Conservation (phyloP, 2,329 filamentous ascomycete species). For the Alternaria dauci region DNA sequence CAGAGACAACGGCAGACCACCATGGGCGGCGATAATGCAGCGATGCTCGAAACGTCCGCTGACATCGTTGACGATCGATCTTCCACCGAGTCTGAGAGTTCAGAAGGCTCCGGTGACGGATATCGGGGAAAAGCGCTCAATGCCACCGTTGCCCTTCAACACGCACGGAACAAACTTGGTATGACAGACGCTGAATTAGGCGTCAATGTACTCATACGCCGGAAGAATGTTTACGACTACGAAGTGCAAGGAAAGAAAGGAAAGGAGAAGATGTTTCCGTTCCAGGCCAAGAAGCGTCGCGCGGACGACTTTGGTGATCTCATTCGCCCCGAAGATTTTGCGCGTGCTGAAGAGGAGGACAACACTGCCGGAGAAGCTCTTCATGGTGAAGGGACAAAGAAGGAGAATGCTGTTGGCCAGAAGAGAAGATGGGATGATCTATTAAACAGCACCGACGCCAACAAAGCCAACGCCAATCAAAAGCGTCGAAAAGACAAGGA, state of each 20-base stretch:
- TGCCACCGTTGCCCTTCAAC: slow-evolving; percentile 82
- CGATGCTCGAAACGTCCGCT: slow-evolving; percentile 72
- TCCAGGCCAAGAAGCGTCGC: slow-evolving; percentile 79
- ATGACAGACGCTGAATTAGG: slow-evolving; percentile 90
- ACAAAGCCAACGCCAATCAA: slow-evolving; percentile 54
- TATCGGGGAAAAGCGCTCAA: slow-evolving; percentile 87
- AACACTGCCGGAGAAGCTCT: slow-evolving; percentile 72
- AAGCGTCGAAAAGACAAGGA: slow-evolving; percentile 66
- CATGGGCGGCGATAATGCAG: slow-evolving; percentile 70
- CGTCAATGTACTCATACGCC: slow-evolving; percentile 86
- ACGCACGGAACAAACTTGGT: slow-evolving; percentile 79
- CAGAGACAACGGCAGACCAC: slow-evolving; percentile 88
- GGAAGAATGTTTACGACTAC: slow-evolving; percentile 91
- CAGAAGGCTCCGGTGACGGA: slow-evolving; percentile 81
- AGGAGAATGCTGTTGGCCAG: slow-evolving; percentile 71
- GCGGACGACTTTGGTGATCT: slow-evolving; percentile 93
- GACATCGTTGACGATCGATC: slow-evolving; percentile 84
- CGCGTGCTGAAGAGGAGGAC: slow-evolving; percentile 90
- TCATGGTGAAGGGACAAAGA: slow-evolving; percentile 60
- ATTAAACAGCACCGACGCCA: slow-evolving; percentile 49
- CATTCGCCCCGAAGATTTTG: slow-evolving; percentile 91
- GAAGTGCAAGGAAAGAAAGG: slow-evolving; percentile 92
- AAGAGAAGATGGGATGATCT: slow-evolving; percentile 93
- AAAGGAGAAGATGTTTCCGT: slow-evolving; percentile 89
- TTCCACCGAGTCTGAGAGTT: slow-evolving; percentile 84